These are phyloP conservation scores for Rhodamnia argentea DNA, from an alignment of 345 rosid species.

Conservation along the genomic window DNA sequence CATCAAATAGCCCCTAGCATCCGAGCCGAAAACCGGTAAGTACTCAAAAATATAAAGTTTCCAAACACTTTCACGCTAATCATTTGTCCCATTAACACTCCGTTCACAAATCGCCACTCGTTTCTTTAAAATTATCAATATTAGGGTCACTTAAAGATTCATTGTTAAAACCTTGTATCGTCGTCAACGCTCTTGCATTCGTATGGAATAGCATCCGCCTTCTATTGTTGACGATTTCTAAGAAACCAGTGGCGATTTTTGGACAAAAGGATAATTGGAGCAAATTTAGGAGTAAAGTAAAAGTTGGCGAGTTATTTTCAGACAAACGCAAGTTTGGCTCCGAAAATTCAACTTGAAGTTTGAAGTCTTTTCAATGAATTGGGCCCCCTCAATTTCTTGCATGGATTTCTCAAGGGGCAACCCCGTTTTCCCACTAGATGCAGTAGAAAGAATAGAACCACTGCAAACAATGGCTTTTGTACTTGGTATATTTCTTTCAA, in stretches of 20 bases:
- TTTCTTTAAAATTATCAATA: background rate
- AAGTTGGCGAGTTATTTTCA: background rate
- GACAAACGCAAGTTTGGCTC: background rate
- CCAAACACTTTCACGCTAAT: background rate
- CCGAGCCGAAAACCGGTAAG: too few species aligned
- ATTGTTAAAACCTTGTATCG: background rate
- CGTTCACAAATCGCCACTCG: background rate
- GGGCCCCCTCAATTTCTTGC: background rate
- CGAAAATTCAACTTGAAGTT: background rate
- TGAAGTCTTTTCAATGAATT: background rate
- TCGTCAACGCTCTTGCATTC: background rate
- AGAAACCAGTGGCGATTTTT: background rate
- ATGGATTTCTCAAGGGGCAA: background rate
- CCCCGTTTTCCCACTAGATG: background rate
- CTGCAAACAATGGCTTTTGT: background rate
- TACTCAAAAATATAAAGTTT: background rate
- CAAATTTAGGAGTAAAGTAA: background rate
- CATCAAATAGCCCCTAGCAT: background rate
- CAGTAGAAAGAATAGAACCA: background rate
- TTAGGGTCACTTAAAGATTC: background rate
- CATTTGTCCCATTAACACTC: background rate
- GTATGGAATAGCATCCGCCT: accelerated
- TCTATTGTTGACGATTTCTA: background rate
- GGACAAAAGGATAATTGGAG: background rate
- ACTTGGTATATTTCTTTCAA: constrained; percentile 8